phyloP scores from a whole-genome alignment of 371 early-diverging fungal species.

The Umbelopsis sp. region DNA sequence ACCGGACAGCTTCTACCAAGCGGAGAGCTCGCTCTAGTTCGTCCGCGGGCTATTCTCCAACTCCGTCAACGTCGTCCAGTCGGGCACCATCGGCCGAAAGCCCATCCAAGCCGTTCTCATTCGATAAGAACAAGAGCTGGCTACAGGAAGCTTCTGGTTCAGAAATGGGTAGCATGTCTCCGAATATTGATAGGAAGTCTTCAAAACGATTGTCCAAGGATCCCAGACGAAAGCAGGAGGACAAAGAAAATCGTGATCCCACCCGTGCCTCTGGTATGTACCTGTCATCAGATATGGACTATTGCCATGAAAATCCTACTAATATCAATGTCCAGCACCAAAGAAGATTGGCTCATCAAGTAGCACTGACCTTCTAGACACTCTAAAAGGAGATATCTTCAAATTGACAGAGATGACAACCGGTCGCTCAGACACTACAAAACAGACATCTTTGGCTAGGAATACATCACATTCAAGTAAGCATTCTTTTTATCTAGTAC shows the following conservation, averaged over 20 bases:
- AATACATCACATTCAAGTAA: background rate
- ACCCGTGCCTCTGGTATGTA: background rate
- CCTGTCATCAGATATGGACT: background rate
- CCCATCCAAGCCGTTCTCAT: background rate
- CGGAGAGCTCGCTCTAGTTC: conserved; percentile 6
- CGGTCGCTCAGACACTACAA: conserved; percentile 3
- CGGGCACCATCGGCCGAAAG: background rate
- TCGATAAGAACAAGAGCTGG: conserved; percentile 14
- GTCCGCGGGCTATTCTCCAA: conserved; percentile 3
- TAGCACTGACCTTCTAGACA: conserved; percentile 2
- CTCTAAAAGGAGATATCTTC: conserved; percentile 7
- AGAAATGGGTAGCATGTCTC: background rate
- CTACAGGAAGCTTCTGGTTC: conserved; percentile 4
- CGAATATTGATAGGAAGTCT: background rate
- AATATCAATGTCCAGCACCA: background rate
- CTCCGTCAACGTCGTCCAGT: conserved; percentile 12
- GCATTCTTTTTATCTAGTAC: background rate
- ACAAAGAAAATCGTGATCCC: conserved; percentile 6
- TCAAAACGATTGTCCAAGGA: background rate
- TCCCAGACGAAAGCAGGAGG: background rate
- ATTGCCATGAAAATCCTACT: too few species aligned
- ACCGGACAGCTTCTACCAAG: background rate
- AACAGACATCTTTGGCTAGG: background rate
- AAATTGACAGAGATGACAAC: conserved; percentile 15
- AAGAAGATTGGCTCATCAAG: background rate